These are phyloP conservation scores for Cicer bijugum DNA, from an alignment of 306 rosid genomes.

Conservation along the genomic window DNA sequence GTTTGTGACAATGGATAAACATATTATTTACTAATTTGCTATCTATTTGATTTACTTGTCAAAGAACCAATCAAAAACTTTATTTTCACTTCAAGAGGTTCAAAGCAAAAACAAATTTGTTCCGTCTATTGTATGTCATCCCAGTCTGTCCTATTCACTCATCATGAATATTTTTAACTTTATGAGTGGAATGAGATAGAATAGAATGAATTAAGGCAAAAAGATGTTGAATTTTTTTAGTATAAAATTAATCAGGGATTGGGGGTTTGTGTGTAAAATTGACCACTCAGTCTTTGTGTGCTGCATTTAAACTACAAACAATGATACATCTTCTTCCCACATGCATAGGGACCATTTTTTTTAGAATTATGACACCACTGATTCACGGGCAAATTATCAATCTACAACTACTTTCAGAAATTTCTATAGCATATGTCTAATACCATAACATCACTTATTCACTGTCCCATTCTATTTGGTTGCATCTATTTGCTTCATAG, in stretches of 20 bases:
- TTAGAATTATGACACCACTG: constrained; percentile 13
- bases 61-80: not conserved
- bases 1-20: not conserved
- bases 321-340: constrained; percentile 19
- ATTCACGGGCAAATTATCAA: not conserved
- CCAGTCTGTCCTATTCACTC: not conserved
- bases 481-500: not conserved
- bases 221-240: not conserved
- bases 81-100: not conserved
- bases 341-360: constrained; percentile 23
- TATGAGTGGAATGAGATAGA: no score
- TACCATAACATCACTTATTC: not conserved
- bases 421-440: constrained; percentile 19
- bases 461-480: constrained; percentile 2
- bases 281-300: constrained; percentile 21
- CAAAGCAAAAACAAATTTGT: not conserved
- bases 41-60: not conserved
- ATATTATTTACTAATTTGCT: not conserved
- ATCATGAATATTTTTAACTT: no score
- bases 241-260: not conserved
- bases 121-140: not conserved
- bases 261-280: constrained; percentile 6
- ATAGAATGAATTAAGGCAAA: no score
- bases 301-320: not conserved
- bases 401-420: constrained; percentile 9